Conservation (phyloP, 2,329 filamentous ascomycete genomes). For the Alternaria longipes region DNA sequence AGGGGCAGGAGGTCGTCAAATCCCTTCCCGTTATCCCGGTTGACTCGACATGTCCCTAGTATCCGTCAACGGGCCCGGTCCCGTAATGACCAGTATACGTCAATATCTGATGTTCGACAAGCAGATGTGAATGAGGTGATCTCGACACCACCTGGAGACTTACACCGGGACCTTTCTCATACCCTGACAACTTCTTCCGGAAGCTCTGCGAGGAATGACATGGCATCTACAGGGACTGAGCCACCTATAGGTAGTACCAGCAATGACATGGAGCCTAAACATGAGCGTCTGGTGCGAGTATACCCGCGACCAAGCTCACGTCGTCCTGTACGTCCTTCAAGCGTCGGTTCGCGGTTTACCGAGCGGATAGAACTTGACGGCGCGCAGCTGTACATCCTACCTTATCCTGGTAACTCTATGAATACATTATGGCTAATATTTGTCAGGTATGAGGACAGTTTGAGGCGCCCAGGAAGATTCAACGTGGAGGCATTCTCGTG, state of each 20-base stretch:
- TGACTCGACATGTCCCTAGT: background rate
- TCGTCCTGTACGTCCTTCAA: background rate
- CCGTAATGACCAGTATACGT: background rate
- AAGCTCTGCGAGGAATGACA: background rate
- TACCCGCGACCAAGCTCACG: background rate
- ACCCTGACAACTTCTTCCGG: background rate
- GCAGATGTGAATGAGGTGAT: background rate
- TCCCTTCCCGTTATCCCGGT: background rate
- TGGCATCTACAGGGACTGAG: background rate
- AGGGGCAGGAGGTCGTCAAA: background rate
- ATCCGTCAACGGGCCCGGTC: background rate
- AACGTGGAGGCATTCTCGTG: background rate
- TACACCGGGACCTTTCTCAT: background rate
- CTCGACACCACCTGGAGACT: background rate
- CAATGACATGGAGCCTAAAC: background rate
- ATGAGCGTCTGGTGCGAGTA: background rate
- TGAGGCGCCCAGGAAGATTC: background rate
- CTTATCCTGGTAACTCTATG: background rate
- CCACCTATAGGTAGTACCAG: background rate
- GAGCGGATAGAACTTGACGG: background rate
- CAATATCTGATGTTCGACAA: background rate
- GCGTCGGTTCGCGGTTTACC: background rate
- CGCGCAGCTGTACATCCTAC: background rate
- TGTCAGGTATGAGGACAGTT: background rate
- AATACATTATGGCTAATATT: background rate